These are phyloP conservation scores for Paramyrothecium sp. DNA, from an alignment of 2,329 filamentous ascomycete species.

Conservation along the genomic window DNA sequence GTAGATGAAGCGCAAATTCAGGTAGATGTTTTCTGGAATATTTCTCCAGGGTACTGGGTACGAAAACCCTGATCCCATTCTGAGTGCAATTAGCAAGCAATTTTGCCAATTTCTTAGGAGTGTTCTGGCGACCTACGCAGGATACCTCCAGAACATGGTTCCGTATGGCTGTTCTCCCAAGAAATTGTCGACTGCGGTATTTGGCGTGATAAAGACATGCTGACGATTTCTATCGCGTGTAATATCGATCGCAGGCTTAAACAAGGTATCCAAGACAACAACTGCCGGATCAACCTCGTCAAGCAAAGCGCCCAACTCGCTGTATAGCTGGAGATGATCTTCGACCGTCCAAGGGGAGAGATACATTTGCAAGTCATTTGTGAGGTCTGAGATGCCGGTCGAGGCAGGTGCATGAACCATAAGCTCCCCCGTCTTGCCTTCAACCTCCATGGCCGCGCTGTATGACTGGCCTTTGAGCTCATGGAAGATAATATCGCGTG, in stretches of 20 bases:
- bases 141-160: slow-evolving; percentile 36
- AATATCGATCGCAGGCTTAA: slow-evolving; percentile 22
- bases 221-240: slow-evolving; percentile 17
- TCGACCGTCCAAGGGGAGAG: slow-evolving; percentile 25
- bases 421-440: slow-evolving; percentile 6
- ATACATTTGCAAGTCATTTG: slow-evolving; percentile 14
- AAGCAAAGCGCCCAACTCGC: slow-evolving; percentile 20
- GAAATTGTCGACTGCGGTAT: slow-evolving; percentile 38
- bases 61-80: slow-evolving; percentile 37
- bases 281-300: slow-evolving; percentile 27
- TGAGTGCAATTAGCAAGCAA: slow-evolving; percentile 11
- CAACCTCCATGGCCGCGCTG: slow-evolving; percentile 8
- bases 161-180: slow-evolving; percentile 34
- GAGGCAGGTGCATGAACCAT: slow-evolving; percentile 17
- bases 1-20: slow-evolving; percentile 16
- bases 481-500: slow-evolving; percentile 22
- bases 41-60: slow-evolving; percentile 42
- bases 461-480: slow-evolving; percentile 16
- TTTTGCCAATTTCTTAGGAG: neutral
- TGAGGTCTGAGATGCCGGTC: slow-evolving; percentile 9
- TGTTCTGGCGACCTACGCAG: slow-evolving; percentile 28
- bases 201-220: slow-evolving; percentile 40
- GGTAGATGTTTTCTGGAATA: slow-evolving; percentile 37
- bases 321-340: slow-evolving; percentile 26
- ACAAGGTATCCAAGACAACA: slow-evolving; percentile 27